A percentile compares a stretch with the other conserved stretches of the same genome.
These are phyloP conservation scores for Acanthamoeba polyphaga DNA, from an alignment of 208 protist species.

Conservation along the genomic window DNA sequence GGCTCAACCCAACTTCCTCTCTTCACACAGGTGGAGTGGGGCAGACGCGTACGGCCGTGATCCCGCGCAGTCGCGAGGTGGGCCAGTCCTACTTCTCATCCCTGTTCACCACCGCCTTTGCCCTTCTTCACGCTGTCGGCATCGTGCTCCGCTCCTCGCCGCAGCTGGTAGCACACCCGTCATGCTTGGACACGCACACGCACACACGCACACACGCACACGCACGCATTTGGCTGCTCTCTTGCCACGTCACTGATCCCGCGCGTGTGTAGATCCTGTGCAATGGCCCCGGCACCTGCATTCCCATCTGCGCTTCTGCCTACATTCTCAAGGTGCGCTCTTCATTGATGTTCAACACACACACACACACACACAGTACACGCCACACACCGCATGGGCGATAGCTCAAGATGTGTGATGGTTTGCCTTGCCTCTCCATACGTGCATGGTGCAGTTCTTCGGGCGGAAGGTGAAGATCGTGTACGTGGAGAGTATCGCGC, in stretches of 20 bases:
- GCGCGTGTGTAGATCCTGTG: constrained; percentile 83
- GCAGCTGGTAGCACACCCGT: constrained; percentile 72
- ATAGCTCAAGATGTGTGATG: too few relatives aligned
- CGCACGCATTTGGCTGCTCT: too few relatives aligned
- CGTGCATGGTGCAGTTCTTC: constrained; percentile 48
- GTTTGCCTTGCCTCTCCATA: background rate
- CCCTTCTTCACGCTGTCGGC: constrained; percentile 74
- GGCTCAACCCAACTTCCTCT: background rate
- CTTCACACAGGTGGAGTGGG: background rate
- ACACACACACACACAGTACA: too few relatives aligned
- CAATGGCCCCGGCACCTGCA: constrained; percentile 91
- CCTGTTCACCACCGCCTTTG: constrained; percentile 85
- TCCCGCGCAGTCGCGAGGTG: constrained; percentile 88
- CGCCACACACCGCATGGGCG: too few relatives aligned
- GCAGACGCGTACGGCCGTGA: constrained; percentile 24
- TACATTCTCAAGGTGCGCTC: constrained; percentile 70
- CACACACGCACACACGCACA: background rate
- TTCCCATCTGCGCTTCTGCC: constrained; percentile 86
- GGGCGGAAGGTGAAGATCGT: constrained; percentile 80
- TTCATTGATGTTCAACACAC: too few relatives aligned
- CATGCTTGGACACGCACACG: background rate
- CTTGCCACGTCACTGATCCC: constrained; percentile 23
- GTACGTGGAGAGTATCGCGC: constrained; percentile 89
- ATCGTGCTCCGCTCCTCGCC: constrained; percentile 78
- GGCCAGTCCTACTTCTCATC: constrained; percentile 87